Conservation (phyloP, 2,329 filamentous ascomycete species). For the Fusarium graminum region DNA sequence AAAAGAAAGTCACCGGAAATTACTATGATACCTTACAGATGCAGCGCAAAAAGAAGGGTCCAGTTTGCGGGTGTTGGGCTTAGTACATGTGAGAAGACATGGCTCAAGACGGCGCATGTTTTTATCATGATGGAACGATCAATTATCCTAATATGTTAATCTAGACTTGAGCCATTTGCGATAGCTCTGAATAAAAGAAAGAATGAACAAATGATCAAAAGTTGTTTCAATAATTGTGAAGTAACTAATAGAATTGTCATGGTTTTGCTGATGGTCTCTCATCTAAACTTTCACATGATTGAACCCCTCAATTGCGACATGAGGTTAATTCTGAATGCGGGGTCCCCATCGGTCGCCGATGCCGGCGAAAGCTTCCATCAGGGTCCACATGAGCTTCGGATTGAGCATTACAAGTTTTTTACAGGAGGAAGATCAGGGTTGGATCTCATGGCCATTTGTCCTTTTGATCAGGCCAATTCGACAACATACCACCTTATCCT, state of each 20-base stretch:
- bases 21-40: constrained; percentile 47
- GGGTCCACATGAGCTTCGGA: constrained; percentile 30
- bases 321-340: constrained; percentile 22
- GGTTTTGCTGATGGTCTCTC: neutral
- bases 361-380: constrained; percentile 14
- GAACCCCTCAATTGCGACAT: constrained; percentile 6
- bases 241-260: neutral
- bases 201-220: constrained; percentile 46
- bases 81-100: constrained; percentile 35
- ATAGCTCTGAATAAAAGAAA: constrained; percentile 41
- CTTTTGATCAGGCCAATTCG: neutral
- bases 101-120: constrained; percentile 6
- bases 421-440: neutral
- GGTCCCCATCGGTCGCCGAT: constrained; percentile 39
- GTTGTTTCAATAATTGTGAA: neutral
- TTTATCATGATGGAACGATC: constrained; percentile 35
- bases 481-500: neutral
- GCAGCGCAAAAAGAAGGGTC: constrained; percentile 21
- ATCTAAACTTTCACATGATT: neutral
- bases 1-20: constrained; percentile 22
- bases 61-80: constrained; percentile 7
- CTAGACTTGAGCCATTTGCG: constrained; percentile 39
- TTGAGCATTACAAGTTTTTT: neutral
- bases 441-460: neutral
- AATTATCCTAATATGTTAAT: constrained; percentile 8